These are phyloP conservation scores for Quercus dentata DNA, from an alignment of 306 rosid species.

Conservation along the genomic window DNA sequence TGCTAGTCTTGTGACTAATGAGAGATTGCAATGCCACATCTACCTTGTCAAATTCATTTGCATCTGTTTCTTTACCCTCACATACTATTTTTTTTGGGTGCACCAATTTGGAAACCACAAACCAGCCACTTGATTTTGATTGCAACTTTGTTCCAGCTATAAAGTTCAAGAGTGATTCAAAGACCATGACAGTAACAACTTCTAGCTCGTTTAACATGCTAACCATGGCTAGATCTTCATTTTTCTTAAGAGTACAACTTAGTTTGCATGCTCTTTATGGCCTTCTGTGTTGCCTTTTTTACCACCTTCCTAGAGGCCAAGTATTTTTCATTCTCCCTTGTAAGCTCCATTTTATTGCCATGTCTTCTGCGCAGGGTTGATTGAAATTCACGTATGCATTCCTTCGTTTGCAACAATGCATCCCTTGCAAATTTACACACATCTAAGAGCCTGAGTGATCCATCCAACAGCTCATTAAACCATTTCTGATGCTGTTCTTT, in stretches of 20 bases:
- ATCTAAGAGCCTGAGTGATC: conserved; percentile 21
- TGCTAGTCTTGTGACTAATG: neutral
- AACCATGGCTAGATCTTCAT: conserved; percentile 11
- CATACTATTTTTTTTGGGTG: conserved; percentile 19
- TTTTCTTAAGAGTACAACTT: neutral
- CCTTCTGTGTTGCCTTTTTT: conserved; percentile 29
- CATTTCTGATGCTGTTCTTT: neutral
- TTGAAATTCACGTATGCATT: conserved; percentile 20
- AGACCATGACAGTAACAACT: neutral
- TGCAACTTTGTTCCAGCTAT: conserved; percentile 2
- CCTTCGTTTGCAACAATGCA: conserved; percentile 12
- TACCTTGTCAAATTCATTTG: conserved; percentile 22
- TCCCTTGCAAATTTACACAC: conserved; percentile 18
- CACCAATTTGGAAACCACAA: conserved; percentile 15
- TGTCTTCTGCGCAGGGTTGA: conserved; percentile 6
- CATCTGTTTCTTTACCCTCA: conserved; percentile 12
- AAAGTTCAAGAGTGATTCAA: conserved; percentile 14
- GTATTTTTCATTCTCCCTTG: conserved; percentile 13
- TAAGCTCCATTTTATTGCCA: neutral
- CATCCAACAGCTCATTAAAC: neutral
- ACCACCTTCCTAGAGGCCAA: conserved; percentile 28
- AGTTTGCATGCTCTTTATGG: conserved; percentile 14
- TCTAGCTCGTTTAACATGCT: conserved; percentile 25
- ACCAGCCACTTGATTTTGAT: conserved; percentile 12
- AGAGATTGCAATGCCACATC: conserved; percentile 16